Percentiles rank a stretch among this genome's conserved stretches.
Evolutionary conservation across 768 basidiomycete genomes (phyloP).

Genomic region (Mycena metata): DNA sequence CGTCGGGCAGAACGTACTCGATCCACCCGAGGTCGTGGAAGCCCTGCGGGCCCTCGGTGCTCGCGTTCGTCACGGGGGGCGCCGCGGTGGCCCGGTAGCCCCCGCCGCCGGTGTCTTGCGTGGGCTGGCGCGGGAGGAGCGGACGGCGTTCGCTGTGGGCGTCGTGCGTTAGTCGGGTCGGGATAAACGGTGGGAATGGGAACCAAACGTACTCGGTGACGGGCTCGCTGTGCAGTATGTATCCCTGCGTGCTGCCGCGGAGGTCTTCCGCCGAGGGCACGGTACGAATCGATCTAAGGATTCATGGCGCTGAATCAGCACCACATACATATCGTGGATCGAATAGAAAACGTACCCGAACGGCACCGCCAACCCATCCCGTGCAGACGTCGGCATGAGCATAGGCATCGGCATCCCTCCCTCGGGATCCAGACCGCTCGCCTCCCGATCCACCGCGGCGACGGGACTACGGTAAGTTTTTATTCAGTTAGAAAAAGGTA

Average conservation of each 20-base stretch:
- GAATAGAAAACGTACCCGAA: slow-evolving; percentile 14
- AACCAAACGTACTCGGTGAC: slow-evolving; percentile 29
- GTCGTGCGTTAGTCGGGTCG: neutral
- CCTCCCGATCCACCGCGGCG: slow-evolving; percentile 1
- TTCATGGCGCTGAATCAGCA: neutral
- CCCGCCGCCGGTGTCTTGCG: slow-evolving; percentile 7
- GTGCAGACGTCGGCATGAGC: slow-evolving; percentile 34
- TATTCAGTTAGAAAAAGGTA: neutral
- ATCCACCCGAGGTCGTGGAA: slow-evolving; percentile 78
- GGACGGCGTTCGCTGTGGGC: slow-evolving; percentile 32
- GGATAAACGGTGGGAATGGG: neutral
- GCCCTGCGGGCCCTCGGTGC: slow-evolving; percentile 5
- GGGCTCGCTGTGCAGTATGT: slow-evolving; percentile 3
- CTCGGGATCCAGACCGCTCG: neutral
- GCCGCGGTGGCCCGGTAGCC: slow-evolving; percentile 15
- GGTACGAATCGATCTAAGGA: slow-evolving; percentile 27
- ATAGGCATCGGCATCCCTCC: slow-evolving; percentile 46
- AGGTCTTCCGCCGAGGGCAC: slow-evolving; percentile 26
- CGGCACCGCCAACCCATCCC: neutral
- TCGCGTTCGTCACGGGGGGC: neutral
- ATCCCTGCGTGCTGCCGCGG: slow-evolving; percentile 6
- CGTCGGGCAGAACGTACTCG: slow-evolving; percentile 82
- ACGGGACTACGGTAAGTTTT: slow-evolving; percentile 16
- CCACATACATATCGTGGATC: neutral
- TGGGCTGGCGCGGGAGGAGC: slow-evolving; percentile 23